Conservation (phyloP, 2,329 filamentous ascomycete species). For the Saccharata proteae region DNA sequence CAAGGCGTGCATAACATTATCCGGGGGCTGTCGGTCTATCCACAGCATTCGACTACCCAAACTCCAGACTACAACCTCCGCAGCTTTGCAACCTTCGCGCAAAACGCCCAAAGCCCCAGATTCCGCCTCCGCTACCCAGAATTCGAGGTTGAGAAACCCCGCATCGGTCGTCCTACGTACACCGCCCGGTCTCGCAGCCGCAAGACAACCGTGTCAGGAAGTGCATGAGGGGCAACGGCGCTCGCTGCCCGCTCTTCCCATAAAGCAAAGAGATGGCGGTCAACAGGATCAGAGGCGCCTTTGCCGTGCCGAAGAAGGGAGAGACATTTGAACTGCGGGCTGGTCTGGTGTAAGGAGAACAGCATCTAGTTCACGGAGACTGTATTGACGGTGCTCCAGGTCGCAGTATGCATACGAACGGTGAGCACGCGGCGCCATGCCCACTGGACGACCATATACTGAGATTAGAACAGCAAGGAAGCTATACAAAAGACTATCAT, state of each 20-base stretch:
- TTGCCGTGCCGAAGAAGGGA: constrained; percentile 85
- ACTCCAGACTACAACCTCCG: no score
- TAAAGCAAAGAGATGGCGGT: constrained; percentile 60
- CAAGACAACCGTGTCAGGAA: no score
- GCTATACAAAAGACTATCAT: constrained; percentile 99
- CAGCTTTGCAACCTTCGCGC: no score
- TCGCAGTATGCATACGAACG: constrained; percentile 98
- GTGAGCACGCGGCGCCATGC: constrained; percentile 25
- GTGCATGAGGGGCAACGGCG: constrained; percentile 24
- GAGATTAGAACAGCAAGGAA: constrained; percentile 57
- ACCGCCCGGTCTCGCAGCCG: no score
- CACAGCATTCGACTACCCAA: no score
- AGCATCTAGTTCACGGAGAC: constrained; percentile 5
- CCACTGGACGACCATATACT: constrained; percentile 16
- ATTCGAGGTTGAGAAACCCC: no score
- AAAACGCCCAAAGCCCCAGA: no score
- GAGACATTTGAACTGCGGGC: constrained; percentile 96
- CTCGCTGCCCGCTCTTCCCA: constrained; percentile 18
- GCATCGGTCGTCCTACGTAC: no score
- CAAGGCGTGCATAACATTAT: no score
- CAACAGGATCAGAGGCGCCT: constrained; percentile 88
- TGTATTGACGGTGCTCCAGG: constrained; percentile 35
- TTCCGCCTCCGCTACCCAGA: no score
- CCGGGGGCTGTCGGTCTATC: no score
- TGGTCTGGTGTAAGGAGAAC: constrained; percentile 54